Percentiles rank a stretch among this genome's conserved stretches.
phyloP scores from a whole-genome alignment of 1,139 yeast genomes.

The Yamadazyma buinensis region DNA sequence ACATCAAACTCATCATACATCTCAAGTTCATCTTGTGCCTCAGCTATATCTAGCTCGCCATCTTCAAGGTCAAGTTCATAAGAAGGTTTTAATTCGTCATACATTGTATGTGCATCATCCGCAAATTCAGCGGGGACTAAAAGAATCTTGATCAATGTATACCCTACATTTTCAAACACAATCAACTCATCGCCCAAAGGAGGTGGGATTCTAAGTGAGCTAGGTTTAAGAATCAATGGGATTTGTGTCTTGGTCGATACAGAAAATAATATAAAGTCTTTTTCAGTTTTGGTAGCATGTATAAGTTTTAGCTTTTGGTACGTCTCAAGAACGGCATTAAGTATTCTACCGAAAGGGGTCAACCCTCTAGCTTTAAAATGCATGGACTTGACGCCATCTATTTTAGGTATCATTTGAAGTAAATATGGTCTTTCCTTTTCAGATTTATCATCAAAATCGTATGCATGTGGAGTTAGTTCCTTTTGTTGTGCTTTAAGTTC shows the following conservation, averaged over 20 bases:
- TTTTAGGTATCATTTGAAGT: slow-evolving; percentile 28
- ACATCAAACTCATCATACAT: slow-evolving; percentile 3
- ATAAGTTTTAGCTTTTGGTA: slow-evolving; percentile 12
- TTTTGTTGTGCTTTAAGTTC: slow-evolving; percentile 2
- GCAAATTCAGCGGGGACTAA: slow-evolving; percentile 27
- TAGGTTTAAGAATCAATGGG: slow-evolving; percentile 38
- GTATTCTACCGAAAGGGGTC: slow-evolving; percentile 19
- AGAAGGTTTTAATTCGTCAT: slow-evolving; percentile 26
- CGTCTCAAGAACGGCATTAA: slow-evolving; percentile 15
- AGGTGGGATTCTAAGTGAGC: slow-evolving; percentile 36
- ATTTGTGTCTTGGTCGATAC: slow-evolving; percentile 39
- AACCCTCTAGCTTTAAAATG: slow-evolving; percentile 34
- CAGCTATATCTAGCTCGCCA: slow-evolving; percentile 10
- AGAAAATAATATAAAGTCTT: slow-evolving; percentile 32
- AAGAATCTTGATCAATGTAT: slow-evolving; percentile 31
- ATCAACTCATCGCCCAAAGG: slow-evolving; percentile 19
- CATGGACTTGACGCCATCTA: slow-evolving; percentile 14
- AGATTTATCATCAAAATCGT: slow-evolving; percentile 22
- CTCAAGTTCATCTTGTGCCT: slow-evolving; percentile 7
- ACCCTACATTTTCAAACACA: slow-evolving; percentile 13
- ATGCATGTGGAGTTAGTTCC: slow-evolving; percentile 2
- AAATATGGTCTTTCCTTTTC: slow-evolving; percentile 32
- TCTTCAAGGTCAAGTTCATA: slow-evolving; percentile 10
- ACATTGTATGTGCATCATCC: slow-evolving; percentile 20
- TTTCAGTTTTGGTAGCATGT: slow-evolving; percentile 3